A percentile compares a stretch with the other conserved stretches of the same genome.
Evolutionary conservation across 768 basidiomycete genomes (phyloP).

Genomic region (Gloeopeniophorella convolvens): DNA sequence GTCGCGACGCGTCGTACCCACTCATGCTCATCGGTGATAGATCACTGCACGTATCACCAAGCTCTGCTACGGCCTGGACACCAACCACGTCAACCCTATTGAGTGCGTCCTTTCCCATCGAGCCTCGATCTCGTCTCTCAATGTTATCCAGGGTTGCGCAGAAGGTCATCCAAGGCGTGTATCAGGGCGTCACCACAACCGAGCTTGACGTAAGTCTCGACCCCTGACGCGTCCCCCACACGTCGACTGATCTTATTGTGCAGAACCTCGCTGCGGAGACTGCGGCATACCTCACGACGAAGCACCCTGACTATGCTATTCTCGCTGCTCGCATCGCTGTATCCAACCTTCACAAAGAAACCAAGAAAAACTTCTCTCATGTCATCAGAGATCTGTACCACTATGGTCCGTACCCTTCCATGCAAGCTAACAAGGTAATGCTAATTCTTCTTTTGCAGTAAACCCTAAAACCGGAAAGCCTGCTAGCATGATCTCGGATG

Average conservation of each 20-base stretch:
- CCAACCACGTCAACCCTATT: constrained; percentile 86
- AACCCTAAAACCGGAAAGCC: constrained; percentile 91
- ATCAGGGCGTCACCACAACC: constrained; percentile 92
- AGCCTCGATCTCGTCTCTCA: constrained; percentile 1
- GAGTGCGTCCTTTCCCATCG: constrained; percentile 47
- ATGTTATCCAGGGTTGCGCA: constrained; percentile 60
- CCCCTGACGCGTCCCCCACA: neutral
- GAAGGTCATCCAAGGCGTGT: constrained; percentile 90
- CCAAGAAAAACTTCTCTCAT: constrained; percentile 92
- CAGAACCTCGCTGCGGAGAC: constrained; percentile 97
- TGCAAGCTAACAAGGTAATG: neutral
- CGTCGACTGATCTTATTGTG: neutral
- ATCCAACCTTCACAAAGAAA: constrained; percentile 98
- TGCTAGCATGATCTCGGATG: constrained; percentile 87
- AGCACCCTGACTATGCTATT: constrained; percentile 96
- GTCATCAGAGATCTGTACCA: constrained; percentile 88
- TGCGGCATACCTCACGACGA: constrained; percentile 94
- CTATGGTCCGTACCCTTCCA: constrained; percentile 56
- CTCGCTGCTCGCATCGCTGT: constrained; percentile 98
- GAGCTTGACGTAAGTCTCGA: constrained; percentile 79
- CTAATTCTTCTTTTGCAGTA: constrained; percentile 37
- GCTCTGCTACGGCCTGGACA: constrained; percentile 93
- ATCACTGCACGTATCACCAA: constrained; percentile 84
- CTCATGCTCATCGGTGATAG: constrained; percentile 33
- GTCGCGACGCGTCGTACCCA: constrained; percentile 1